A percentile compares a stretch with the other conserved stretches of the same genome.
Conservation (phyloP, 2,329 filamentous ascomycete species). For the Hypoxylon sp. region DNA sequence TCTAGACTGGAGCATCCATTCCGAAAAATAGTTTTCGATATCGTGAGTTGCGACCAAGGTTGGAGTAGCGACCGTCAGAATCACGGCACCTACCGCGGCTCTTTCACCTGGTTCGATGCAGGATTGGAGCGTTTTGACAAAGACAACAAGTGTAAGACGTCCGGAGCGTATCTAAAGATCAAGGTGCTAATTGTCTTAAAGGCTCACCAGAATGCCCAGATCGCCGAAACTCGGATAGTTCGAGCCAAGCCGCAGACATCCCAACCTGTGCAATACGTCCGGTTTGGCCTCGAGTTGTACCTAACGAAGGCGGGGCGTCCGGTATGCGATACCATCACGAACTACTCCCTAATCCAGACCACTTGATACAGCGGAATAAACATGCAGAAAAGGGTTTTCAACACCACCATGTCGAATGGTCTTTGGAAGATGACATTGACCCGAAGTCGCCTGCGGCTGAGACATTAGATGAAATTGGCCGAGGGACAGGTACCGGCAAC, state of each 20-base stretch:
- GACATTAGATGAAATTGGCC: slow-evolving; percentile 60
- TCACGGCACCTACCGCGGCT: slow-evolving; percentile 61
- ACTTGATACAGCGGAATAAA: slow-evolving; percentile 66
- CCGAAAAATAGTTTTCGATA: slow-evolving; percentile 73
- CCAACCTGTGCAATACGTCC: slow-evolving; percentile 53
- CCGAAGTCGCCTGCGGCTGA: slow-evolving; percentile 60
- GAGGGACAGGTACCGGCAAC: slow-evolving; percentile 65
- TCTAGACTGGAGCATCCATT: slow-evolving; percentile 64
- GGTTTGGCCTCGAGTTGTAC: slow-evolving; percentile 48
- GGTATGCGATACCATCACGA: slow-evolving; percentile 57
- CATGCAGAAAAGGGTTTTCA: slow-evolving; percentile 55
- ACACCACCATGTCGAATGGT: slow-evolving; percentile 68
- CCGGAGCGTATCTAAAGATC: not conserved
- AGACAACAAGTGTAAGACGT: slow-evolving; percentile 48
- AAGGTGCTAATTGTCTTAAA: slow-evolving; percentile 33
- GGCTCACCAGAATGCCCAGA: slow-evolving; percentile 42
- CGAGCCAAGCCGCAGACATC: slow-evolving; percentile 24
- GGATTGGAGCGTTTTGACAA: slow-evolving; percentile 70
- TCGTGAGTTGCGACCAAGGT: slow-evolving; percentile 72
- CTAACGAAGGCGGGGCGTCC: slow-evolving; percentile 25
- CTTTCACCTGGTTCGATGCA: slow-evolving; percentile 75
- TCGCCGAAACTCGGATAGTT: slow-evolving; percentile 14
- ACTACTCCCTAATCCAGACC: slow-evolving; percentile 54
- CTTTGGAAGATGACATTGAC: slow-evolving; percentile 63
- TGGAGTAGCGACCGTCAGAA: slow-evolving; percentile 59